Evolutionary conservation across 2,329 filamentous ascomycete species (phyloP).

Genomic region (Hymenoscyphus scutula): DNA sequence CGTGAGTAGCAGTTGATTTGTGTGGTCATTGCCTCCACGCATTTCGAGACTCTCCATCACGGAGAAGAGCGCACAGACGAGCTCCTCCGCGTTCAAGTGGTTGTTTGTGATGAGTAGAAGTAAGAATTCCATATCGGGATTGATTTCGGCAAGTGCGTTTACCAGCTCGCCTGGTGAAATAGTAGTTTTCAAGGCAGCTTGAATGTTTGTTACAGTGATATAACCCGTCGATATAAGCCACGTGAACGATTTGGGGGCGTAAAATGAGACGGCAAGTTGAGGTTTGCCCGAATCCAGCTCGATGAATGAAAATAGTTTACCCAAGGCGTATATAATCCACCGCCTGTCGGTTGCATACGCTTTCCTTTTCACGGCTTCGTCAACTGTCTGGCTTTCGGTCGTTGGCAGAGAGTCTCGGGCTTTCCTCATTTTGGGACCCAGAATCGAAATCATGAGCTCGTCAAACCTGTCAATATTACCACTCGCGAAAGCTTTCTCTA

Average conservation of each 20-base stretch:
- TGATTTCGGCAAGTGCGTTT: conserved; percentile 59
- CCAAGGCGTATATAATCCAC: conserved; percentile 57
- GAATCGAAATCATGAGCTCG: conserved; percentile 37
- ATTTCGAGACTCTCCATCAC: conserved; percentile 69
- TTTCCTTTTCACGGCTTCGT: conserved; percentile 15
- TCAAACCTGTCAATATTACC: conserved; percentile 43
- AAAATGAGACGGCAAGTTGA: conserved; percentile 42
- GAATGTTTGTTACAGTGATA: conserved; percentile 57
- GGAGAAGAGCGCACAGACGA: conserved; percentile 62
- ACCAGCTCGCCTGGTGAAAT: conserved; percentile 61
- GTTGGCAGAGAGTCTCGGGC: conserved; percentile 10
- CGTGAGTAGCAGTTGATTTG: conserved; percentile 30
- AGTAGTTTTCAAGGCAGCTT: conserved; percentile 53
- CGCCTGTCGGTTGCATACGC: conserved; percentile 59
- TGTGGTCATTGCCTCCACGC: conserved; percentile 28
- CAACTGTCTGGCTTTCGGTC: conserved; percentile 3
- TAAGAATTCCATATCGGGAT: conserved; percentile 66
- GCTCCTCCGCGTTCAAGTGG: conserved; percentile 62
- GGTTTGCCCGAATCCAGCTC: conserved; percentile 15
- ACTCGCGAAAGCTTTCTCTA: conserved; percentile 39
- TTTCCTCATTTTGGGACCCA: conserved; percentile 33
- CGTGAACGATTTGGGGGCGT: conserved; percentile 50
- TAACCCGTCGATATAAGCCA: conserved; percentile 62
- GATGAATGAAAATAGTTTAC: conserved; percentile 45
- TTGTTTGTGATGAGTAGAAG: conserved; percentile 64